Conservation (phyloP, 176 grass and related monocot genomes). For the Coix lacrymajobi region DNA sequence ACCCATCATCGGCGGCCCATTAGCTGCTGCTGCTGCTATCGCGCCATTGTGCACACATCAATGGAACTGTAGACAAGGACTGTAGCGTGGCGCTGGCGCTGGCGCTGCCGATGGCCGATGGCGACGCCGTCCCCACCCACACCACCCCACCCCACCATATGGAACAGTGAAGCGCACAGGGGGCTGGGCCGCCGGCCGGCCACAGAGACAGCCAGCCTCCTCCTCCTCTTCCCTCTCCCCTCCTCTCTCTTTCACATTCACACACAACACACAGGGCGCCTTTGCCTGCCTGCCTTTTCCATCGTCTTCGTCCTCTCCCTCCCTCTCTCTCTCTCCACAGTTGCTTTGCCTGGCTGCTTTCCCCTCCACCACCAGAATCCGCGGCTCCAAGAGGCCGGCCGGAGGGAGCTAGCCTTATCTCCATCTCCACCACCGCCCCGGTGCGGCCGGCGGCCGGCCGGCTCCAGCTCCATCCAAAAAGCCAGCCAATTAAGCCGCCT, state of each 20-base stretch:
- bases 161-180: too few species aligned
- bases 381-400: too few species aligned
- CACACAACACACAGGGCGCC: too few species aligned
- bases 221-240: background rate
- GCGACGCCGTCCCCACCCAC: background rate
- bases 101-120: background rate
- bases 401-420: too few species aligned
- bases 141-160: too few species aligned
- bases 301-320: background rate
- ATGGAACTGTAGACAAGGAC: slow-evolving; percentile 16
- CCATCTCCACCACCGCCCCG: too few species aligned
- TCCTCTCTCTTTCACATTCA: too few species aligned
- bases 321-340: background rate
- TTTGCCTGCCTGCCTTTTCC: background rate
- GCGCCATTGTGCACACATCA: slow-evolving; percentile 13
- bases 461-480: too few species aligned
- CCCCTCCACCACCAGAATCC: background rate
- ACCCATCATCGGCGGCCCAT: background rate
- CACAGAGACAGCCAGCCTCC: background rate
- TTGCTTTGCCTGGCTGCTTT: background rate
- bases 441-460: too few species aligned
- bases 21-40: too few species aligned
- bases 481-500: too few species aligned
- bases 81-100: background rate
- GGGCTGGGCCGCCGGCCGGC: background rate